These are phyloP conservation scores for Populus trichocarpa DNA, from an alignment of 441 rosid genomes.

Conservation along the genomic window DNA sequence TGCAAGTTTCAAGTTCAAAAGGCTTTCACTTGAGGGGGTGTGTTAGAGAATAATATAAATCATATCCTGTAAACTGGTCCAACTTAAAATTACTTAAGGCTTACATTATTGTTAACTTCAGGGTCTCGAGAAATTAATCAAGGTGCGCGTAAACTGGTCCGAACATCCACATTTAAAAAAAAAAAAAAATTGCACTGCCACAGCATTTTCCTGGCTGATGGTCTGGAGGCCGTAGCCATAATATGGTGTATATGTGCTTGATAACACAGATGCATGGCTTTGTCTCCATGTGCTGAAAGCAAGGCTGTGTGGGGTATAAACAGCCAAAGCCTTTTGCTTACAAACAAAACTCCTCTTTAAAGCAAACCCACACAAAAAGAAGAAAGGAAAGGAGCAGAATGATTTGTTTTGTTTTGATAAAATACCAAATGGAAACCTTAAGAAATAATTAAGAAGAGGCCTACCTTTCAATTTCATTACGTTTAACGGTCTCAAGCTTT, in stretches of 20 bases:
- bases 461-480: slow-evolving; percentile 18
- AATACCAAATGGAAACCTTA: slow-evolving; percentile 18
- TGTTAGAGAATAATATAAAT: no score
- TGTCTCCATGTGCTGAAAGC: slow-evolving; percentile 8
- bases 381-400: slow-evolving; percentile 5
- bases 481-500: slow-evolving; percentile 17
- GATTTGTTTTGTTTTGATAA: slow-evolving; percentile 11
- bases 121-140: no score
- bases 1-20: no score
- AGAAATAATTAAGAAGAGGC: slow-evolving; percentile 11
- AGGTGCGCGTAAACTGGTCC: no score
- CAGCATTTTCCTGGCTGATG: background rate
- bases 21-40: no score
- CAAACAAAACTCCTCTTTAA: slow-evolving; percentile 29
- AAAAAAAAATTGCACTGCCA: no score
- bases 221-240: background rate
- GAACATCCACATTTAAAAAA: no score
- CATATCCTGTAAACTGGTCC: no score
- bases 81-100: no score
- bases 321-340: slow-evolving; percentile 20
- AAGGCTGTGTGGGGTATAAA: slow-evolving; percentile 12
- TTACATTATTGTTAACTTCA: no score
- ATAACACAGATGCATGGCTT: background rate
- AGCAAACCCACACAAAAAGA: slow-evolving; percentile 27
- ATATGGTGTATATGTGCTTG: background rate